Base-by-base conservation (phyloP, 73 alveolate species). In the Stentor coeruleus region DNA sequence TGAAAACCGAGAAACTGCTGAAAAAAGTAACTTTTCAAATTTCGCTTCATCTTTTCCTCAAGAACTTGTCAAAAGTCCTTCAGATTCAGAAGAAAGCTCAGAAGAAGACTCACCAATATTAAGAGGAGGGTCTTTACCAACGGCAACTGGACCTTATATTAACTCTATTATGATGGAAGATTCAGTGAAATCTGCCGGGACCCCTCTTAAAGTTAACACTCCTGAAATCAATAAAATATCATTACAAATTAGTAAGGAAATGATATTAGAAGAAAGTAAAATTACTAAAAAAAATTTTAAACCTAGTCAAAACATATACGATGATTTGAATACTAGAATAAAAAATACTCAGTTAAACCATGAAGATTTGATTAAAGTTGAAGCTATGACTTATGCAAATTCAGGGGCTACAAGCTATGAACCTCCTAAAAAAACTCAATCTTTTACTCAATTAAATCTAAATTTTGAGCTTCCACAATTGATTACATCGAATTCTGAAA, bases 1-100 rank as follows among this genome's bases (percentile, higher is more conserved):
- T 0, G 36, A 20, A 20, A 40, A 66, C n/a, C n/a, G 79, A 66
- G 33, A 66, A 20, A 66, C 79, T 28, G 79, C 79, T 28, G 79
- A 66, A 2, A 66, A 66, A 49, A 49, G 66, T 49, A 11, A 6
- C 6, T 49, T 49, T 49, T 49, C 66, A 11, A 11, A 49, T 49
- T 49, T 49, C 66, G 66, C 66, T 49, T 49, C 66, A 49, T 6
- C 66, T 20, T 49, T 49, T 49, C 20, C 66, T 49, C 66, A 49
- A 49, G 66, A 49, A 49, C n/a, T n/a, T n/a, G n/a, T n/a, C n/a
- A n/a, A n/a, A n/a, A n/a, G n/a, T n/a, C 28, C 28, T 20, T 20
- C 6, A 49, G 66, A 49, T 11, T 49, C 66, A 6, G 66, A 49
- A 6, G 66, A 49, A 49, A 20, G 20, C 6, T 6, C 6, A 49